Conservation (phyloP, 257 asterid genomes). For the Scutellaria galericulata region DNA sequence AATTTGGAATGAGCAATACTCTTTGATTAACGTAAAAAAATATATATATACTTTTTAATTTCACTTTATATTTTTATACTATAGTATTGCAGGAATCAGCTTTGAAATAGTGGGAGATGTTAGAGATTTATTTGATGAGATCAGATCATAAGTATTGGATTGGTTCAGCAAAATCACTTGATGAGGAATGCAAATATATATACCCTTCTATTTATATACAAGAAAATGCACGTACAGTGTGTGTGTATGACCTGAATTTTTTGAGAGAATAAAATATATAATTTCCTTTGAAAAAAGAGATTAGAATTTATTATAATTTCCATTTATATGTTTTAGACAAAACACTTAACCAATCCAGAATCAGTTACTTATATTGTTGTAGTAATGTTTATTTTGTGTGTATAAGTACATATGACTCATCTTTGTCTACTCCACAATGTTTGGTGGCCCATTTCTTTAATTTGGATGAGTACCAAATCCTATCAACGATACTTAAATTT, state of each 20-base stretch:
- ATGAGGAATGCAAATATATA: background rate
- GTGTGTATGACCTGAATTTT: too few species aligned
- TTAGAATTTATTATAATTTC: too few species aligned
- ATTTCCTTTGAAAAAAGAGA: too few species aligned
- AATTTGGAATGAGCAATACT: too few species aligned
- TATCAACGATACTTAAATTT: conserved; percentile 2
- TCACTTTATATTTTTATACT: too few species aligned
- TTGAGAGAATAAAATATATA: too few species aligned
- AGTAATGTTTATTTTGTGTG: too few species aligned
- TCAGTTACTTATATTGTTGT: background rate
- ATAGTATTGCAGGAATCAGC: too few species aligned
- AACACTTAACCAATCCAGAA: conserved; percentile 30
- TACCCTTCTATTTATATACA: background rate
- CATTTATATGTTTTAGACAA: background rate
- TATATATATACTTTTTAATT: too few species aligned
- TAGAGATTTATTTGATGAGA: background rate
- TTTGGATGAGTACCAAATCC: conserved; percentile 43
- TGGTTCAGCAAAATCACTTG: conserved; percentile 32
- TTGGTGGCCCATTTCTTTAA: conserved; percentile 53
- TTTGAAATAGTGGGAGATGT: too few species aligned
- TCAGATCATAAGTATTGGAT: conserved; percentile 12
- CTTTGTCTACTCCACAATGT: conserved; percentile 25
- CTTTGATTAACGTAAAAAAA: too few species aligned
- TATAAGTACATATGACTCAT: conserved; percentile 22
- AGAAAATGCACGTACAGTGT: too few species aligned